A percentile compares a stretch with the other conserved stretches of the same genome.
phyloP scores from a whole-genome alignment of 768 basidiomycete species.

The Coprinopsis cinerea region DNA sequence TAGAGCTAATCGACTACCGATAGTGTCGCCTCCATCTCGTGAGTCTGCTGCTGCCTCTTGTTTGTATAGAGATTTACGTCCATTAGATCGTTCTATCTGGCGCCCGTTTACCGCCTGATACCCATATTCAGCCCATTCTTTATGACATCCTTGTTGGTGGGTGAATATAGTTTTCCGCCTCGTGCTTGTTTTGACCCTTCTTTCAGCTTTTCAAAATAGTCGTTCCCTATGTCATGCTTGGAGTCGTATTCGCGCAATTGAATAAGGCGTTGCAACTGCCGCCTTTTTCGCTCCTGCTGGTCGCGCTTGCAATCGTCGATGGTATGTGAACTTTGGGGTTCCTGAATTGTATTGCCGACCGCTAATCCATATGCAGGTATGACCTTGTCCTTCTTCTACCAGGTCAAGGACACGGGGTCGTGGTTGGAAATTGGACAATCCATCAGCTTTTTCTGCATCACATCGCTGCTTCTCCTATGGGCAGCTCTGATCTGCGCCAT shows the following conservation, averaged over 20 bases:
- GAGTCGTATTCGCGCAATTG: conserved; percentile 61
- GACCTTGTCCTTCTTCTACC: conserved; percentile 81
- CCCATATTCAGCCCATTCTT: conserved; percentile 83
- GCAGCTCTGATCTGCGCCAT: conserved; percentile 68
- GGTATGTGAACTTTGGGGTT: conserved; percentile 29
- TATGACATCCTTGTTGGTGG: conserved; percentile 69
- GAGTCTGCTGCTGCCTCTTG: conserved; percentile 20
- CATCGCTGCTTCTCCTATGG: conserved; percentile 73
- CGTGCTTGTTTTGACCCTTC: background rate
- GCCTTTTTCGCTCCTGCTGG: conserved; percentile 74
- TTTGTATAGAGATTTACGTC: background rate
- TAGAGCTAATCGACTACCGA: background rate
- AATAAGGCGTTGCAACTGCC: conserved; percentile 65
- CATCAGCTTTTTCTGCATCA: conserved; percentile 83
- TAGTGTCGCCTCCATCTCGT: conserved; percentile 84
- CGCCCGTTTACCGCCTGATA: conserved; percentile 81
- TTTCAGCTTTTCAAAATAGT: conserved; percentile 75
- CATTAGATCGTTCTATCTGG: conserved; percentile 76
- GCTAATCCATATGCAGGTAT: conserved; percentile 48
- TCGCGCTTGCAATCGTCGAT: conserved; percentile 70
- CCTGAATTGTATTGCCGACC: background rate
- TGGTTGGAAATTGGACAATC: conserved; percentile 90
- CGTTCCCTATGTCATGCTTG: conserved; percentile 72
- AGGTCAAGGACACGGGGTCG: conserved; percentile 77
- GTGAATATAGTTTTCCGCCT: conserved; percentile 11